Conservation (phyloP, 805 yeast species). For the Teunomyces pallodes region DNA sequence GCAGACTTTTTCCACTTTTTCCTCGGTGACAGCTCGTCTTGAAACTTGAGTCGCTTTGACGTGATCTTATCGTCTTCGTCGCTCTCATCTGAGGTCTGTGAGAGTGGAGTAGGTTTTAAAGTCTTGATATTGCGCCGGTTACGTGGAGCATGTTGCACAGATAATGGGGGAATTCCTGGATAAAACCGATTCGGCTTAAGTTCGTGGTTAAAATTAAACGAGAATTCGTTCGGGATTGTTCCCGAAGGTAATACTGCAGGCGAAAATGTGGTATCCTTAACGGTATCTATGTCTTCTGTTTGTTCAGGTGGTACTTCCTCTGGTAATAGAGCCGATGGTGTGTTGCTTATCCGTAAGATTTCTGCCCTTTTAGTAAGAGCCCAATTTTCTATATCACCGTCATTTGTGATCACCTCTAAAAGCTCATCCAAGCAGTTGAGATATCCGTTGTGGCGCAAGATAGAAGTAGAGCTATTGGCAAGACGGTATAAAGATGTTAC, state of each 20-base stretch:
- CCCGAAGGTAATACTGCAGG: background rate
- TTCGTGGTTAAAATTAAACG: constrained; percentile 30
- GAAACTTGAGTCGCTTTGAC: constrained; percentile 5
- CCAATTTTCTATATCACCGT: constrained; percentile 54
- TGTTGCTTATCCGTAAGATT: constrained; percentile 15
- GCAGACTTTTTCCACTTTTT: constrained; percentile 8
- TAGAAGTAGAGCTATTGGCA: constrained; percentile 50
- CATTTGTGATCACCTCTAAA: constrained; percentile 35
- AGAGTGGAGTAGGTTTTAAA: constrained; percentile 8
- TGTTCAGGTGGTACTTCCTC: background rate
- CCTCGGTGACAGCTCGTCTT: constrained; percentile 1
- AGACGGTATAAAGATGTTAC: constrained; percentile 56
- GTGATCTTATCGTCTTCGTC: constrained; percentile 7
- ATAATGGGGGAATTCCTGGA: constrained; percentile 37
- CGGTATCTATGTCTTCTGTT: background rate
- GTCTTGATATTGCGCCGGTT: constrained; percentile 13
- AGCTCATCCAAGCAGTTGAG: constrained; percentile 60
- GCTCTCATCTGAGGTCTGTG: background rate
- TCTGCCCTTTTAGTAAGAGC: constrained; percentile 48
- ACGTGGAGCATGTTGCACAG: constrained; percentile 27
- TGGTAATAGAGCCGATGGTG: background rate
- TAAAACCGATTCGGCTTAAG: constrained; percentile 28
- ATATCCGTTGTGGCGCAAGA: constrained; percentile 56
- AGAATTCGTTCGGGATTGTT: constrained; percentile 26
- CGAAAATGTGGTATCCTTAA: background rate